Evolutionary conservation across 495 filamentous ascomycete genomes (phyloP), one percentile per base, ranked within the genome.

Genomic region (Penicillium verhagenii): DNA sequence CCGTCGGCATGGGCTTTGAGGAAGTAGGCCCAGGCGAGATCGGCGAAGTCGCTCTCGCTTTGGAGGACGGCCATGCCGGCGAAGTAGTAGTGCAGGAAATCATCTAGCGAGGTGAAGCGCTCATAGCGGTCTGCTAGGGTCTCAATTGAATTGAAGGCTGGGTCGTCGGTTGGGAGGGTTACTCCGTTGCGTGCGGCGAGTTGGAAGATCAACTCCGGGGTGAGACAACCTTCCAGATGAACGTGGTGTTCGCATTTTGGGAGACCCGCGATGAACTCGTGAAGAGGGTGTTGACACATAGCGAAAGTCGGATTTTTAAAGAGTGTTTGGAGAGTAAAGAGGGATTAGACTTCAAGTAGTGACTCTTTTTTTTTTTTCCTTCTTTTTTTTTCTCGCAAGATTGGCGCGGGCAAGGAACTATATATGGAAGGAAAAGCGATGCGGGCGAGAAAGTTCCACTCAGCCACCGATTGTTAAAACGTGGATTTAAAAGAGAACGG

Each of bases 201-300:
- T 18, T 72, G 52, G 75, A 92, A 91, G 57, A 91, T 84, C 18
- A 89, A 73, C 38, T 76, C 67, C 13, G 87, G 86, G 20, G 81
- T 81, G 20, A 92, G 75, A 16, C 85, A 83, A 46, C 88, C 88
- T 64, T 90, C 87, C 5, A 91, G 75, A 60, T 91, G 89, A 48
- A 91, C 79, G 66, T 94, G 88, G 65, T 91, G 89, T 58, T 92
- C 89, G 70, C 81, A 86, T 77, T 90, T 92, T 35, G 89, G 89
- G 23, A 92, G 81, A 20, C 78, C 76, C 33, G 74, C 68, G 29
- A 93, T 81, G 62, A 89, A 84, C 29, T 73, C 57, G 66, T 90
- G 87, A 25, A 72, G 58, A 10, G 57, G 43, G 37, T 67, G 64
- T 62, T 70, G 61, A 31, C 72, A 74, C 73, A 76, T 76, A 9